Conservation (phyloP, 139 green algal species). For the Yamagishiella unicocca region DNA sequence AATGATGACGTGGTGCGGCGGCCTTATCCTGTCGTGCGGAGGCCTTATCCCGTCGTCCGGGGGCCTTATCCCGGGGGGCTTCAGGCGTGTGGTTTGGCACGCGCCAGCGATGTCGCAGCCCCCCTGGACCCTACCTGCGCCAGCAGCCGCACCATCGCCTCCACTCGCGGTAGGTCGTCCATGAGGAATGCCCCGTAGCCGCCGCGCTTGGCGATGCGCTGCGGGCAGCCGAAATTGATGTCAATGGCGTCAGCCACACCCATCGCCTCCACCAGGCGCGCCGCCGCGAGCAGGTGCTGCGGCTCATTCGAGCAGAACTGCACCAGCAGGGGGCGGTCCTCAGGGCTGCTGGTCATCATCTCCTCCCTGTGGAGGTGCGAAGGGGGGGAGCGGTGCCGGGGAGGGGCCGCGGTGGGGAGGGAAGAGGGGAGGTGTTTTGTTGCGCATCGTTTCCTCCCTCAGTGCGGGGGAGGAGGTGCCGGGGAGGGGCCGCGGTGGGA, state of each 20-base stretch:
- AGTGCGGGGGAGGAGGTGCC: too few relatives aligned
- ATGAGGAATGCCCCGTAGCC: conserved; percentile 92
- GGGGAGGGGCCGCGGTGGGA: too few relatives aligned
- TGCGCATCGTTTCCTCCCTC: too few relatives aligned
- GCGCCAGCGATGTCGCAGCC: too few relatives aligned
- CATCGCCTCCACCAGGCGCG: conserved; percentile 73
- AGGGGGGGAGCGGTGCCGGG: background rate
- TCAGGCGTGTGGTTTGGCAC: too few relatives aligned
- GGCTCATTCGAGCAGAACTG: conserved; percentile 99
- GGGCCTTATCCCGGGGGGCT: too few relatives aligned
- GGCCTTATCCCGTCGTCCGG: too few relatives aligned
- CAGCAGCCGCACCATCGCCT: conserved; percentile 68
- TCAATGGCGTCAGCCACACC: conserved; percentile 92
- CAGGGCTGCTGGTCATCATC: conserved; percentile 33
- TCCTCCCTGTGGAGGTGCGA: conserved; percentile 36
- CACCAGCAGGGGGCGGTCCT: conserved; percentile 92
- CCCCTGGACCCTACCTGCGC: conserved; percentile 39
- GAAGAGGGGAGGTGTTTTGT: too few relatives aligned
- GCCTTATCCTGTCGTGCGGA: too few relatives aligned
- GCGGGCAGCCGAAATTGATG: conserved; percentile 98
- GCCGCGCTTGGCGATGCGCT: conserved; percentile 89
- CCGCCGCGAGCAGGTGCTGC: conserved; percentile 84
- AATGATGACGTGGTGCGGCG: too few relatives aligned
- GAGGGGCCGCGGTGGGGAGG: too few relatives aligned
- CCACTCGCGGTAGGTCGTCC: conserved; percentile 80